These are phyloP conservation scores for Aschersonia sp. DNA, from an alignment of 2,329 filamentous ascomycete genomes.

Conservation along the genomic window DNA sequence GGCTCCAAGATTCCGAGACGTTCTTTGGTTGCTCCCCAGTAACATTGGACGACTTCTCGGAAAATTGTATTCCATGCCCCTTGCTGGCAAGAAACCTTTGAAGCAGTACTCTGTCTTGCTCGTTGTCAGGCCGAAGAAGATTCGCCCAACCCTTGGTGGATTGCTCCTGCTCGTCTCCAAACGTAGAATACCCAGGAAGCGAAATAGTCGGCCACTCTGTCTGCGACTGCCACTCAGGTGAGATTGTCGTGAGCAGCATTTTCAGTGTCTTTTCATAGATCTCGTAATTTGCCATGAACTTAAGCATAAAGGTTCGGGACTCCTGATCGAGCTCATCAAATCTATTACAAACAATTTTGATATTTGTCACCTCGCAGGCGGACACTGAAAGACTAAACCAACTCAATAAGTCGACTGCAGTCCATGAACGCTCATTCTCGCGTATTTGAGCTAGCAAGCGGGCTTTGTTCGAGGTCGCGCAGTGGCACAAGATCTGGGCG, in stretches of 20 bases:
- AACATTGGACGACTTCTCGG: neutral
- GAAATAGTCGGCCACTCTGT: neutral
- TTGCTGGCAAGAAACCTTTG: neutral
- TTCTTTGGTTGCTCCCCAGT: neutral
- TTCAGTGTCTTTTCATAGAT: neutral
- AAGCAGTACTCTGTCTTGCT: neutral
- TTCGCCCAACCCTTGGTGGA: neutral
- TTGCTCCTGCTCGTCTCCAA: neutral
- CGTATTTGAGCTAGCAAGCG: neutral
- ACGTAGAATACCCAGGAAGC: neutral
- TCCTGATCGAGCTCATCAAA: neutral
- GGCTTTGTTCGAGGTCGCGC: neutral
- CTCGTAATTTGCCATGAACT: neutral
- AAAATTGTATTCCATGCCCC: neutral
- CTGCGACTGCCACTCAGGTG: neutral
- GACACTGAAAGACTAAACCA: neutral
- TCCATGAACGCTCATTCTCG: neutral
- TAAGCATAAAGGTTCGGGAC: neutral
- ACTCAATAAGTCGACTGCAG: neutral
- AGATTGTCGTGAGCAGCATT: neutral
- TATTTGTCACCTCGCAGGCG: neutral
- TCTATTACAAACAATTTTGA: neutral
- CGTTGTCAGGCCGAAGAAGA: neutral
- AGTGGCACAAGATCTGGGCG: neutral
- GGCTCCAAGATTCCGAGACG: neutral